Evolutionary conservation across 1,284 basidiomycete genomes (phyloP).

Genomic region (Tilletia walkeri): DNA sequence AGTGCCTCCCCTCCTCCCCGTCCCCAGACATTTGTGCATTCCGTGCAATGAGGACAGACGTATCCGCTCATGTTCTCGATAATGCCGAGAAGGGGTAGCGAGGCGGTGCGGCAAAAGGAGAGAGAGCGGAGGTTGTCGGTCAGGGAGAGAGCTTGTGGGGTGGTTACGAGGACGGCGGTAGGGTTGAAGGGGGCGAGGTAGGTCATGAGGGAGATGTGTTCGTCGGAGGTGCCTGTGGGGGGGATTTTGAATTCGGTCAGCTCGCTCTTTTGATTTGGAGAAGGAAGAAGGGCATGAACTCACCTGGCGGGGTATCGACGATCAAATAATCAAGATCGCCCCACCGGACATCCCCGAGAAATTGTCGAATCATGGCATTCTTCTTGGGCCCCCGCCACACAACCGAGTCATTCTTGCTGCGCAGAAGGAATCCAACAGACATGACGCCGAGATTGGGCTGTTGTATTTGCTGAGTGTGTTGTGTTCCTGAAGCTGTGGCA

Average conservation of each 20-base stretch:
- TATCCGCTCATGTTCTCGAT: slow-evolving; percentile 99
- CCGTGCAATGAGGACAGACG: slow-evolving; percentile 78
- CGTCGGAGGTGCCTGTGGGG: slow-evolving; percentile 74
- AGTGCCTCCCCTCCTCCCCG: slow-evolving; percentile 77
- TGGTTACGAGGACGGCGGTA: slow-evolving; percentile 86
- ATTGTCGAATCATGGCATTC: slow-evolving; percentile 99
- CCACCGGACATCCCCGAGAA: slow-evolving; percentile 93
- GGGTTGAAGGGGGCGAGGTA: slow-evolving; percentile 71
- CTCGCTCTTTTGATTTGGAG: too few species aligned
- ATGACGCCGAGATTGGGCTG: slow-evolving; percentile 73
- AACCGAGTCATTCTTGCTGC: slow-evolving; percentile 84
- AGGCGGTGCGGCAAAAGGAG: slow-evolving; percentile 84
- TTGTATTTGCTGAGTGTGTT: slow-evolving; percentile 8
- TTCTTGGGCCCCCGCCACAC: slow-evolving; percentile 99
- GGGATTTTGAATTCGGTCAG: too few species aligned
- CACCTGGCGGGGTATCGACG: slow-evolving; percentile 95
- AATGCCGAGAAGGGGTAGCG: slow-evolving; percentile 83
- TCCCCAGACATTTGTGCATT: slow-evolving; percentile 92
- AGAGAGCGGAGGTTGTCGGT: slow-evolving; percentile 93
- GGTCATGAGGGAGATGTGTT: slow-evolving; percentile 91
- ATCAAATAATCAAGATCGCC: slow-evolving; percentile 93
- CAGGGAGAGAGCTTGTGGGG: slow-evolving; percentile 92
- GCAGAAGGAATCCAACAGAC: slow-evolving; percentile 92
- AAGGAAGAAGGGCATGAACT: slow-evolving; percentile 44
- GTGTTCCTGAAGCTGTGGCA: slow-evolving; percentile 57